A percentile compares a stretch with the other conserved stretches of the same genome.
Evolutionary conservation across 768 basidiomycete species (phyloP).

Genomic region (Rickenella mellea): DNA sequence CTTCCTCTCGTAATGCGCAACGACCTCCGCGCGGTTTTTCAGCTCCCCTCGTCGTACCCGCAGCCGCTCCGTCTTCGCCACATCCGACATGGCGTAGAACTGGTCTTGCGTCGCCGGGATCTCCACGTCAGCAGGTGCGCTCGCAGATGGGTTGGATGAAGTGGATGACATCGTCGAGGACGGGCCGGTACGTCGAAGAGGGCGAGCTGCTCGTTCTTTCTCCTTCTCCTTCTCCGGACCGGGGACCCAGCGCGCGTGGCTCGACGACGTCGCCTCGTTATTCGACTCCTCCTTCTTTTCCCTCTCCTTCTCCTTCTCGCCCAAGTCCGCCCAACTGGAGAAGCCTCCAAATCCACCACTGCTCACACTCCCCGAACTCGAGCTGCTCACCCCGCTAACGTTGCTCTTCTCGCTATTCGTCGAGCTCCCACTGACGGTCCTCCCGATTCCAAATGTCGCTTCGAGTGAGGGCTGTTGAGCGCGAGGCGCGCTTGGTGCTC

Average conservation of each 20-base stretch:
- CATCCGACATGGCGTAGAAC: neutral
- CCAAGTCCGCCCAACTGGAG: no score
- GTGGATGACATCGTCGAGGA: neutral
- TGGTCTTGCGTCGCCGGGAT: neutral
- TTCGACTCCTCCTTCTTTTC: neutral
- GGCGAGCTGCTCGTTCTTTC: neutral
- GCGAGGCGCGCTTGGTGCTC: no score
- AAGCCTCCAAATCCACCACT: no score
- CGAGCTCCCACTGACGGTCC: neutral
- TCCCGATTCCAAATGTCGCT: no score
- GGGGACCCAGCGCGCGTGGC: neutral
- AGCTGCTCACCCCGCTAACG: neutral
- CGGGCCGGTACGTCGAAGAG: neutral
- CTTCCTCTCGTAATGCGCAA: neutral
- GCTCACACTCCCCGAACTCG: no score
- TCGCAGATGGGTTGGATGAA: neutral
- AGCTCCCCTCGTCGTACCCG: constrained; percentile 1
- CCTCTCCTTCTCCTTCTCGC: neutral
- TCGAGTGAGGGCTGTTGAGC: no score
- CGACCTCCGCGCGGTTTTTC: constrained; percentile 1
- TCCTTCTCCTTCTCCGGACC: neutral
- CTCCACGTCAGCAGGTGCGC: neutral
- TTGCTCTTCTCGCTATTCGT: neutral
- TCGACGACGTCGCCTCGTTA: neutral
- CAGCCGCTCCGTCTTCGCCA: neutral